These are phyloP conservation scores for Coprinopsis strossmayeri DNA, from an alignment of 768 basidiomycete genomes.

Conservation along the genomic window DNA sequence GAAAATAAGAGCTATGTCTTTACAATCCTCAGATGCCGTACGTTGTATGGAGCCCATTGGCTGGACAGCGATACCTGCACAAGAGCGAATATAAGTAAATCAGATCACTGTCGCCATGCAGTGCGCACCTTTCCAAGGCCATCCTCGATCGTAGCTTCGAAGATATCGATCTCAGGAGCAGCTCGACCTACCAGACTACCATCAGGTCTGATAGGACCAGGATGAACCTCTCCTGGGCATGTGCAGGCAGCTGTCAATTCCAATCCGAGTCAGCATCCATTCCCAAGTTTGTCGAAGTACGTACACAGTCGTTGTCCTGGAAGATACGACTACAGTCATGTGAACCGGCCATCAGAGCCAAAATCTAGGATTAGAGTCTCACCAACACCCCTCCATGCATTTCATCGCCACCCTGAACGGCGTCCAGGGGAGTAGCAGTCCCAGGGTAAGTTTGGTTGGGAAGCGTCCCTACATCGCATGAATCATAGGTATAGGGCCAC, in stretches of 20 bases:
- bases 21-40: no score
- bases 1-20: no score
- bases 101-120: conserved; percentile 6
- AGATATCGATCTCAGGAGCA: conserved; percentile 66
- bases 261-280: conserved; percentile 5
- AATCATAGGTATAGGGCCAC: conserved; percentile 70
- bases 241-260: conserved; percentile 35
- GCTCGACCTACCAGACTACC: conserved; percentile 52
- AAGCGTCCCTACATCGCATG: conserved; percentile 77
- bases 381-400: conserved; percentile 31
- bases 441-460: conserved; percentile 69
- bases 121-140: conserved; percentile 23
- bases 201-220: conserved; percentile 31
- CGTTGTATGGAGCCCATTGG: conserved; percentile 60
- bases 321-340: conserved; percentile 59
- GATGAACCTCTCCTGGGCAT: conserved; percentile 34
- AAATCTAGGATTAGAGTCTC: conserved; percentile 11
- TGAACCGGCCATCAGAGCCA: background rate
- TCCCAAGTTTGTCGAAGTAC: no score
- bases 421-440: conserved; percentile 35
- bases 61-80: conserved; percentile 42
- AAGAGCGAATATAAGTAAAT: no score
- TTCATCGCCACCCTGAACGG: conserved; percentile 35
- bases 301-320: conserved; percentile 48
- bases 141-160: conserved; percentile 43